Base-by-base conservation (phyloP, 2,329 filamentous ascomycete species). In the Aciculosporium take region DNA sequence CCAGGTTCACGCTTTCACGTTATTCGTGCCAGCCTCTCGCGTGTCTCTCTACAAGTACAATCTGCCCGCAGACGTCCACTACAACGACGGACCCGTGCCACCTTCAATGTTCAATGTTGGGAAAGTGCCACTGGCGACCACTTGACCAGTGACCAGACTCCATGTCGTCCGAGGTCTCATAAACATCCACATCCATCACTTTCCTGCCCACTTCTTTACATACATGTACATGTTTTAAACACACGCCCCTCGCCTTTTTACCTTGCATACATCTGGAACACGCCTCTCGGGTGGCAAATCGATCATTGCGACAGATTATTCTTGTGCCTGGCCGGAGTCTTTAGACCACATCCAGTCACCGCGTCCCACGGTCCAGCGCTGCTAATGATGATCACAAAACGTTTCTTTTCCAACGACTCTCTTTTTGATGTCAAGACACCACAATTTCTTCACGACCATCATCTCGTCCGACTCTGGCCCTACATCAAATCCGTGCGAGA, bases 261-360 rank as follows among this genome's bases (percentile, higher is more conserved):
- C n/a, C n/a, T n/a, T n/a, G n/a, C n/a, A n/a, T n/a, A n/a, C n/a
- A 29, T 15, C 13, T 23, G 23, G 13, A 30, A 18, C 17, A 7
- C 40, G 28, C 18, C 18, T 30, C 13, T 25, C 31, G 35, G 20
- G 40, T 42, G 40, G 34, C 40, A 12, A 37, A 42, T 25, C 12
- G 23, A 27, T 8, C n/a, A 27, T 42, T 27, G 13, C 32, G 29
- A 38, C 7, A 38, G n/a, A 13, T 12, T 17, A 23, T 23, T 33
- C 40, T 18, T 17, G 34, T 38, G 27, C 32, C 32, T 41, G 40
- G 9, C 28, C 21, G 18, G 18, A 37, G 28, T 6, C 24, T 33
- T 40, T 41, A 29, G 33, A 40, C 40, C 25, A 10, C 32, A 5
- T n/a, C 37, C 13, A 8, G 30, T 15, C 31, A 23, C 30, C 21